These are phyloP conservation scores for Metschnikowia similis DNA, from an alignment of 805 yeast species.

Conservation along the genomic window DNA sequence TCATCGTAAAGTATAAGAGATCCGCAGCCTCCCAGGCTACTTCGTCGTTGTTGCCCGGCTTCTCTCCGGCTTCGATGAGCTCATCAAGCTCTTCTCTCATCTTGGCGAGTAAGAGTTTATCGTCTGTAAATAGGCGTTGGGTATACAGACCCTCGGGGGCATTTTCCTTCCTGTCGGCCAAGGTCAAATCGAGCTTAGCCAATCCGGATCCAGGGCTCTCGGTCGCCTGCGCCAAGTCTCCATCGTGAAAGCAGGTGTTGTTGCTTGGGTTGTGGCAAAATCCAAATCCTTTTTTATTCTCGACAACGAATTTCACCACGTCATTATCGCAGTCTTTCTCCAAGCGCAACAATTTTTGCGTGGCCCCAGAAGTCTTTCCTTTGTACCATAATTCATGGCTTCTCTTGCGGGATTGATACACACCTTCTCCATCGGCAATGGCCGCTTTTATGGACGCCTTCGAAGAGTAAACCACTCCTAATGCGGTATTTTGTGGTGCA, in stretches of 20 bases:
- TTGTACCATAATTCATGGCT: conserved; percentile 88
- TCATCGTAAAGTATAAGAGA: conserved; percentile 54
- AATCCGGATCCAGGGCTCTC: conserved; percentile 63
- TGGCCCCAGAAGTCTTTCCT: conserved; percentile 95
- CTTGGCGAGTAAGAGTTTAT: conserved; percentile 72
- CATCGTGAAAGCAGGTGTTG: conserved; percentile 64
- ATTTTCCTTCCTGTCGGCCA: conserved; percentile 53
- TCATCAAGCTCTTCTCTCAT: conserved; percentile 96
- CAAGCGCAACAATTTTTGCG: conserved; percentile 66
- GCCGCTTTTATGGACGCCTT: conserved; percentile 77
- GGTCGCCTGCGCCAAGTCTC: conserved; percentile 25
- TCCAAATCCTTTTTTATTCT: conserved; percentile 73
- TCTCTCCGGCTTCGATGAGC: conserved; percentile 72
- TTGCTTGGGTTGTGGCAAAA: conserved; percentile 84
- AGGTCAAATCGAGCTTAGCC: conserved; percentile 59
- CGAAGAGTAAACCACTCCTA: conserved; percentile 92
- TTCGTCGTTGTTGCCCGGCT: conserved; percentile 36
- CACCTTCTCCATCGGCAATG: conserved; percentile 76
- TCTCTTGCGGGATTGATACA: conserved; percentile 83
- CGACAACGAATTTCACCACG: conserved; percentile 80
- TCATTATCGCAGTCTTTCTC: conserved; percentile 91
- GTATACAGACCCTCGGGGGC: conserved; percentile 97
- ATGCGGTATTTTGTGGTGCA: conserved; percentile 45
- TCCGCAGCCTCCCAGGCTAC: conserved; percentile 98
- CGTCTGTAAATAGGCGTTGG: conserved; percentile 77